These are phyloP conservation scores for Coniochaeta sp. DNA, from an alignment of 2,329 filamentous ascomycete species.

Conservation along the genomic window DNA sequence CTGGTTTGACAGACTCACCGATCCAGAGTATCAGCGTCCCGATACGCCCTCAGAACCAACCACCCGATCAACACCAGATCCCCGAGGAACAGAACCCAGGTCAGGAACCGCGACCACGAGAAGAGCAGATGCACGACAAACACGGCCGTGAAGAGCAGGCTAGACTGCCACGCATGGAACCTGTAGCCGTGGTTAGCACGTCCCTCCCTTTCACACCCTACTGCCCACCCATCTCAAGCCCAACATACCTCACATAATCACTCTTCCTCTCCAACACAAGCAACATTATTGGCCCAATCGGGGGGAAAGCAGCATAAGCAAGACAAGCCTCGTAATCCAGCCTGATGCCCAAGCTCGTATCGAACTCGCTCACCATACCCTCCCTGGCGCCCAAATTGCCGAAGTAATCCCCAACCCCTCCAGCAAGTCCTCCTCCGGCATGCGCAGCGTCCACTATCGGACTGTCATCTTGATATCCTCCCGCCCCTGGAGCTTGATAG, in stretches of 20 bases:
- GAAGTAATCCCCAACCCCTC: constrained; percentile 28
- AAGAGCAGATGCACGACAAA: constrained; percentile 80
- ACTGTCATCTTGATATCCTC: not conserved
- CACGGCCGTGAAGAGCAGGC: constrained; percentile 68
- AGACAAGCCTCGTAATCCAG: constrained; percentile 87
- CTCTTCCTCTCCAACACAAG: constrained; percentile 87
- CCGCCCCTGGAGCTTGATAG: too few relatives aligned
- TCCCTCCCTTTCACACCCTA: not conserved
- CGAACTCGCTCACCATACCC: constrained; percentile 71
- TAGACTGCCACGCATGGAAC: constrained; percentile 95
- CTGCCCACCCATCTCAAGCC: not conserved
- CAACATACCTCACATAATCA: constrained; percentile 83
- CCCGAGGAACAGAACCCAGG: constrained; percentile 71
- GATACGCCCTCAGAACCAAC: constrained; percentile 72
- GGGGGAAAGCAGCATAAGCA: constrained; percentile 80
- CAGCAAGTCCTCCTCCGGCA: constrained; percentile 15
- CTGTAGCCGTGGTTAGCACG: constrained; percentile 33
- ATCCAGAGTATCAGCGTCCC: constrained; percentile 65
- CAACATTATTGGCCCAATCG: constrained; percentile 76
- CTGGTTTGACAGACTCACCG: constrained; percentile 46
- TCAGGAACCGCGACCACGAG: constrained; percentile 75
- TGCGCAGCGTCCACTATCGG: not conserved
- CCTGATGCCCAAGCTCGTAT: constrained; percentile 80
- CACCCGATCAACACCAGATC: constrained; percentile 73
- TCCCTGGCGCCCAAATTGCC: constrained; percentile 35